These are phyloP conservation scores for Rhododendron ovatum DNA, from an alignment of 148 eudicot species.

Conservation along the genomic window DNA sequence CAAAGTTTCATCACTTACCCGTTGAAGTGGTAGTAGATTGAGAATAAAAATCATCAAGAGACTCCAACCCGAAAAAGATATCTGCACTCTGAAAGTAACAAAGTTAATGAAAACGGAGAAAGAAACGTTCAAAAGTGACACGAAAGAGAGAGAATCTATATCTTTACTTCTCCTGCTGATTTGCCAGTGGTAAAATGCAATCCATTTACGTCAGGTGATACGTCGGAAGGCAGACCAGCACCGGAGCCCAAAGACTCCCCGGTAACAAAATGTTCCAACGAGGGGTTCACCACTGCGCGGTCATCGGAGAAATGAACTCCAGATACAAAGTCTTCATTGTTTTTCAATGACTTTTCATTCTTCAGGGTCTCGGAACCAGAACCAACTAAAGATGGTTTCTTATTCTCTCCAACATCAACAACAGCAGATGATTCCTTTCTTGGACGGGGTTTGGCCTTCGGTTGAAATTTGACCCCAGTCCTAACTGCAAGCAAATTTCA, in stretches of 20 bases:
- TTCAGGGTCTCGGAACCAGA: conserved; percentile 2
- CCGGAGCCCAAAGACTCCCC: conserved; percentile 22
- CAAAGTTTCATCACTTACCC: conserved; percentile 20
- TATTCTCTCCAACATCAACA: conserved; percentile 15
- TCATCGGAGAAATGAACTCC: conserved; percentile 7
- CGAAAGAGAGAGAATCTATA: not conserved
- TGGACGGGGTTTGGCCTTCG: conserved; percentile 50
- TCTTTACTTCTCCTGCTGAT: conserved; percentile 31
- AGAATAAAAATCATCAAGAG: conserved; percentile 28
- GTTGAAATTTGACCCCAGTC: conserved; percentile 51
- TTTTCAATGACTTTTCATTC: conserved; percentile 3
- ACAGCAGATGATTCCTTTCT: conserved; percentile 21
- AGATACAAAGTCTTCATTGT: not conserved
- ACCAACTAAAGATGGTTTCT: conserved; percentile 8
- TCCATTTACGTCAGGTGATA: conserved; percentile 4
- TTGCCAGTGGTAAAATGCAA: conserved; percentile 19
- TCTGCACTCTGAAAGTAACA: conserved; percentile 34
- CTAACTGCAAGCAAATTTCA: conserved; percentile 28
- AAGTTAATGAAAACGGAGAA: not conserved
- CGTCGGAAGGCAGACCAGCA: conserved; percentile 11
- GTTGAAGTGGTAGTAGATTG: conserved; percentile 14
- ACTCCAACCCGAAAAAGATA: conserved; percentile 25
- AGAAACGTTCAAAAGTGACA: not conserved
- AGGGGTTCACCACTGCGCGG: not conserved
- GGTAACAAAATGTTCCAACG: not conserved